A percentile compares a stretch with the other conserved stretches of the same genome.
Evolutionary conservation across 192 early-diverging fungal genomes (phyloP).

Genomic region (Coemansia sp.): DNA sequence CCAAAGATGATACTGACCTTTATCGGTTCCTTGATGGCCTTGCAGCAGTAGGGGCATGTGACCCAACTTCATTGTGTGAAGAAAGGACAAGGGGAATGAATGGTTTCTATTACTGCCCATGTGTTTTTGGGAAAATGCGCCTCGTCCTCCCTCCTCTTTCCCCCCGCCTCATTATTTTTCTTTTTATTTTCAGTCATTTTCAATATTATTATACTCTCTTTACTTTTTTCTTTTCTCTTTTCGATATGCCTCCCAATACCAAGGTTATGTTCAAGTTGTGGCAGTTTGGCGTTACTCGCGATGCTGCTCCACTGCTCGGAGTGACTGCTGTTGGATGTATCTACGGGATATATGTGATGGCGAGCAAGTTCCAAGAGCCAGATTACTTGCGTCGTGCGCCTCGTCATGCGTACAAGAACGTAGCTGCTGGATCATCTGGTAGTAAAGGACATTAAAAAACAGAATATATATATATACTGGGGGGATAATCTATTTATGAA

Average conservation of each 20-base stretch:
- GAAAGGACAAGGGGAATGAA: neutral
- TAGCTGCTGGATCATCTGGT: neutral
- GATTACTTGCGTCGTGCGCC: conserved; percentile 45
- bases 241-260: neutral
- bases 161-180: neutral
- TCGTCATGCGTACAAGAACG: conserved; percentile 38
- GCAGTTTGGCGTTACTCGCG: conserved; percentile 39
- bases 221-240: neutral
- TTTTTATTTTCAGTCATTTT: neutral
- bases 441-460: neutral
- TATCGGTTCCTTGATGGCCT: conserved; percentile 90
- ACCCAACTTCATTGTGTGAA: neutral
- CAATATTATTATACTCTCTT: neutral
- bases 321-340: conserved; percentile 45
- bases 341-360: conserved; percentile 47
- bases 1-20: conserved; percentile 97
- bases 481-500: neutral
- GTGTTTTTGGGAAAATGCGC: neutral
- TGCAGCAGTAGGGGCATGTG: conserved; percentile 50
- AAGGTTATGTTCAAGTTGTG: conserved; percentile 43
- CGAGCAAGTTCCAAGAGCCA: conserved; percentile 53
- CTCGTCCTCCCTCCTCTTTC: neutral
- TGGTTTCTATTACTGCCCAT: neutral
- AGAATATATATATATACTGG: neutral
- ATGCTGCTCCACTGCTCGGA: conserved; percentile 38